A percentile compares a stretch with the other conserved stretches of the same genome.
Evolutionary conservation across 139 green algal species (phyloP).

Genomic region (Limnomonas spitsbergensis): DNA sequence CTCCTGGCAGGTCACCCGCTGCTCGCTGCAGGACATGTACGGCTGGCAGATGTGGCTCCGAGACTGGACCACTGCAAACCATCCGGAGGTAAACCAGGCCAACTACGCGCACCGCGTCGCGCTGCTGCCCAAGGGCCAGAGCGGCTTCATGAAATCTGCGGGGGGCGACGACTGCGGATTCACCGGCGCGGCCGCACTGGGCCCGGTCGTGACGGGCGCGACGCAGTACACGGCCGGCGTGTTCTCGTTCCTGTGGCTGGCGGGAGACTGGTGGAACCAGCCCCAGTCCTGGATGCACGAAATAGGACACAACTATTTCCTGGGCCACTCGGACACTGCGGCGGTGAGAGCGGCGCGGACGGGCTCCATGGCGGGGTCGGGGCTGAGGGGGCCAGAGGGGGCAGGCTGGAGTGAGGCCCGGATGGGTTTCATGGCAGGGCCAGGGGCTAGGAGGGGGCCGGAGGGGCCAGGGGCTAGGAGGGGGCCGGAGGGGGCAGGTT

Average conservation of each 20-base stretch:
- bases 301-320: constrained; percentile 40
- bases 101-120: constrained; percentile 8
- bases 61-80: background rate
- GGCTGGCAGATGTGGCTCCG: constrained; percentile 18
- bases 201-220: background rate
- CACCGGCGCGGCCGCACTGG: background rate
- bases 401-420: too few species aligned
- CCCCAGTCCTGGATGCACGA: constrained; percentile 31
- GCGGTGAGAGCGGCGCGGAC: too few species aligned
- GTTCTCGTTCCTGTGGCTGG: constrained; percentile 24
- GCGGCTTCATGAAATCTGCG: background rate
- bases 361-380: too few species aligned
- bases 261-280: constrained; percentile 18
- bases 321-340: constrained; percentile 23
- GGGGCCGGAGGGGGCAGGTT: too few species aligned
- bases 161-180: background rate
- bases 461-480: too few species aligned
- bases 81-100: background rate
- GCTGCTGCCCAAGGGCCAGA: background rate
- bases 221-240: background rate
- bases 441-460: too few species aligned
- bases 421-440: too few species aligned
- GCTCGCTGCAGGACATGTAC: constrained; percentile 1
- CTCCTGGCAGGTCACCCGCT: background rate
- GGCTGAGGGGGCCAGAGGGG: too few species aligned